Percentiles rank a stretch among this genome's conserved stretches.
Evolutionary conservation across 371 early-diverging fungal species (phyloP).

Genomic region (Zychaea mexicana): DNA sequence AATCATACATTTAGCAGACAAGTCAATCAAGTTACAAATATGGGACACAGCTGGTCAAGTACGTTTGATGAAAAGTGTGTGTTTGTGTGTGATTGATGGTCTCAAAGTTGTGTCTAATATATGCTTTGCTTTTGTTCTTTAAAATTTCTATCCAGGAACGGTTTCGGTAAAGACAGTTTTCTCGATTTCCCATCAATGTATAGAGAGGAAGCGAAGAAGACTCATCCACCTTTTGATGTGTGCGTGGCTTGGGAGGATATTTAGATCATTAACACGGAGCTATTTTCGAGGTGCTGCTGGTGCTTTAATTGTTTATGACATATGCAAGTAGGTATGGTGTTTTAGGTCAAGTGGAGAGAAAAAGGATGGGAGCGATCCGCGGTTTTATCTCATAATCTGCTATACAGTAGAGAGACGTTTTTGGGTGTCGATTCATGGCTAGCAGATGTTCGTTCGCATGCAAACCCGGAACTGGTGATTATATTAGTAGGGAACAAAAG

Average conservation of each 20-base stretch:
- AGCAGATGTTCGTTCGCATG: slow-evolving; percentile 62
- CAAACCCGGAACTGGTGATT: slow-evolving; percentile 67
- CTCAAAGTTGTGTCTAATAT: too few species aligned
- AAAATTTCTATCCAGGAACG: slow-evolving; percentile 60
- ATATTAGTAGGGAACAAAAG: slow-evolving; percentile 77
- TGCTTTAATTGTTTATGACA: slow-evolving; percentile 69
- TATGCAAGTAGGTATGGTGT: slow-evolving; percentile 58
- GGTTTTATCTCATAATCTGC: neutral
- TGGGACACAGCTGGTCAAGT: slow-evolving; percentile 91
- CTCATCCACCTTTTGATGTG: too few species aligned
- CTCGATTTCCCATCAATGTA: too few species aligned
- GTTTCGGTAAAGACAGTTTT: slow-evolving; percentile 71
- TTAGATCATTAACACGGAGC: slow-evolving; percentile 74
- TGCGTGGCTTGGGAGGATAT: neutral
- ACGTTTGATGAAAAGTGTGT: neutral
- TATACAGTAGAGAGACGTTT: slow-evolving; percentile 58
- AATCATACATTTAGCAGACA: slow-evolving; percentile 65
- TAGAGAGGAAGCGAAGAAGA: too few species aligned
- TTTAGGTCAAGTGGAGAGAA: too few species aligned
- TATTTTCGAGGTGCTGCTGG: slow-evolving; percentile 74
- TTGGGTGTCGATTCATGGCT: slow-evolving; percentile 63
- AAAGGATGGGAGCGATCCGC: too few species aligned
- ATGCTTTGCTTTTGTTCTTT: neutral
- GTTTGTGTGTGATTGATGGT: too few species aligned
- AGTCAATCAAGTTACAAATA: slow-evolving; percentile 76